Conservation (phyloP, 2,329 filamentous ascomycete species). For the Tolypocladium nubicola region DNA sequence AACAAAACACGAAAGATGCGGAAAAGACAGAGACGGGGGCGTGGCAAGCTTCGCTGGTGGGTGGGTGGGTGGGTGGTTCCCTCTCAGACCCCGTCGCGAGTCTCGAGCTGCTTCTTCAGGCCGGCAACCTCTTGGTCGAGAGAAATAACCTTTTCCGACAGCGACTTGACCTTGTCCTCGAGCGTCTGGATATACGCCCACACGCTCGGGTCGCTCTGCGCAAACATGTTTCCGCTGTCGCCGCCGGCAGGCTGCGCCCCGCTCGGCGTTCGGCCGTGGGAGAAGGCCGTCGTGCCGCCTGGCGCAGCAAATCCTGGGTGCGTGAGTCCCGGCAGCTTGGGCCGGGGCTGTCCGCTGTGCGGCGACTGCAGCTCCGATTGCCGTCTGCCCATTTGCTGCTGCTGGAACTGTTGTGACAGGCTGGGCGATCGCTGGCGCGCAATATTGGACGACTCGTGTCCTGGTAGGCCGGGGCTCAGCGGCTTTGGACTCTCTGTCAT, state of each 20-base stretch:
- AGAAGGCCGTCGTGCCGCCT: conserved; percentile 14
- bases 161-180: conserved; percentile 40
- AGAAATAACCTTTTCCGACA: conserved; percentile 22
- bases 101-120: conserved; percentile 23
- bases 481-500: conserved; percentile 87
- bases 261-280: conserved; percentile 30
- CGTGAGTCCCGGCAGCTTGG: conserved; percentile 25
- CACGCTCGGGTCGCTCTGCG: conserved; percentile 49
- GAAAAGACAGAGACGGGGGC: not conserved
- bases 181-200: conserved; percentile 64
- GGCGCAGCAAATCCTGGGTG: conserved; percentile 24
- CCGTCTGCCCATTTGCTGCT: conserved; percentile 46
- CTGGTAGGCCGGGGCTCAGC: conserved; percentile 53
- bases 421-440: conserved; percentile 55
- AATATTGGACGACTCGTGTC: conserved; percentile 40
- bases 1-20: not conserved
- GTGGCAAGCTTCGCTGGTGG: conserved; percentile 1
- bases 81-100: conserved; percentile 12
- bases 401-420: conserved; percentile 53
- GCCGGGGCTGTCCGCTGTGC: conserved; percentile 31
- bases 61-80: no score
- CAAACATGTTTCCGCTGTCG: conserved; percentile 58
- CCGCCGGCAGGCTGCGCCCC: conserved; percentile 38
- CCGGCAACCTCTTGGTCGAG: conserved; percentile 22
- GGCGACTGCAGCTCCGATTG: conserved; percentile 45